Base-by-base conservation (phyloP, 2,329 filamentous ascomycete species). In the Fusarium coffeatum region DNA sequence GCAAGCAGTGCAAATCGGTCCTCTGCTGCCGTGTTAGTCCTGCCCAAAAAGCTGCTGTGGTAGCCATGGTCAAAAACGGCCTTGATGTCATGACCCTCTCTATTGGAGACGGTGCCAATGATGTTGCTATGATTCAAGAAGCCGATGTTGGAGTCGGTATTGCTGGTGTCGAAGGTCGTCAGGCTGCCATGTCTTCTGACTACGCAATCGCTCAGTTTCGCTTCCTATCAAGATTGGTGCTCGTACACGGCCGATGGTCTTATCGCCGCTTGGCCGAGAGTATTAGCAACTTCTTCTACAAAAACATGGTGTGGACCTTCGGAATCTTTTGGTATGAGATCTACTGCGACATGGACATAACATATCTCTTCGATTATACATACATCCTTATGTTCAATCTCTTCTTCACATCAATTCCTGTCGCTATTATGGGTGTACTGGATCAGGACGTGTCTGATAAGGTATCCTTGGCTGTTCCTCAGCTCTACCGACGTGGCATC, bases 221-320 rank as follows among this genome's bases (percentile, higher is more conserved):
- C 42, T 98, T 93, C 83, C 84, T 98, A 54, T 91, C 94, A 74
- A 86, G 94, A 57, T 85, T 98, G 65, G 88, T 98, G 30, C 87
- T 98, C 22, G 94, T 98, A 7, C 94, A 98, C 78, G 94, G 94
- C 62, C 89, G 94, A 62, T 98, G 94, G 93, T 97, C 94, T n/a
- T 99, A 99, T 82, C 89, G 95, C 55, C 90, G 96, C 74, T 84
- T 99, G 79, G 93, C 92, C 30, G 96, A 99, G 83, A 93, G 91
- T 48, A 98, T 97, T 76, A 93, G 94, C 79, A 99, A 99, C 80
- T 99, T 99, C 86, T 99, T 99, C 85, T 99, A 98, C 89, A 99
- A 99, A 91, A 99, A 98, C 84, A 92, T 99, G 81, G 92, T 98
- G 55, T 99, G 96, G 96, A 96, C 93, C 1, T 95, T 98, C 77